phyloP scores from a whole-genome alignment of 2,329 filamentous ascomycete species.

The Davidsoniella eucalypti region DNA sequence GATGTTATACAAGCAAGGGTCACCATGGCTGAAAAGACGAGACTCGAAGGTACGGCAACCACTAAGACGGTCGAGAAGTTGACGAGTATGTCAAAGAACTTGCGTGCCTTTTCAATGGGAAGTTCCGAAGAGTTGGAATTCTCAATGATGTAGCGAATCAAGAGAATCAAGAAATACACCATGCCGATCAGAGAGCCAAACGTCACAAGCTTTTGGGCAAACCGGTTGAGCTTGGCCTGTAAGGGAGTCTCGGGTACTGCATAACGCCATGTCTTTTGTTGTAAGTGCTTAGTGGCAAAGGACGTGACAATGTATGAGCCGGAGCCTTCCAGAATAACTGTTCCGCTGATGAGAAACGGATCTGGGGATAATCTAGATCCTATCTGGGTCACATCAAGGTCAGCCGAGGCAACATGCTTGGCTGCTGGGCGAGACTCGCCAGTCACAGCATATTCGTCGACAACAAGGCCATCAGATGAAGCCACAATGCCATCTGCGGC shows the following conservation, averaged over 20 bases:
- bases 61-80: slow-evolving; percentile 39
- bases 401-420: slow-evolving; percentile 27
- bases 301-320: slow-evolving; percentile 57
- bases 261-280: slow-evolving; percentile 35
- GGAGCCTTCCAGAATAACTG: slow-evolving; percentile 59
- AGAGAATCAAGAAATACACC: slow-evolving; percentile 26
- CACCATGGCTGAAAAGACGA: slow-evolving; percentile 43
- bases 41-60: slow-evolving; percentile 42
- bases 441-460: slow-evolving; percentile 58
- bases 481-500: slow-evolving; percentile 59
- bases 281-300: slow-evolving; percentile 24
- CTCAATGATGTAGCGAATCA: slow-evolving; percentile 24
- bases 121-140: slow-evolving; percentile 15
- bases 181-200: slow-evolving; percentile 25
- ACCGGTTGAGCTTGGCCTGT: slow-evolving; percentile 58
- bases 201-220: slow-evolving; percentile 56
- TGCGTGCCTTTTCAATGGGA: slow-evolving; percentile 34
- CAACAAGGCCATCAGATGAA: slow-evolving; percentile 42
- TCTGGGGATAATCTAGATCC: slow-evolving; percentile 29
- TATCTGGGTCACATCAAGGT: background rate
- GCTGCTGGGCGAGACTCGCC: slow-evolving; percentile 59
- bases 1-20: slow-evolving; percentile 47
- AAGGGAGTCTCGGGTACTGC: slow-evolving; percentile 63
- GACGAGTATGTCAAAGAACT: slow-evolving; percentile 26
- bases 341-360: slow-evolving; percentile 67